A percentile compares a stretch with the other conserved stretches of the same genome.
Evolutionary conservation across 345 rosid species (phyloP).

Genomic region (Sisymbrium irio): DNA sequence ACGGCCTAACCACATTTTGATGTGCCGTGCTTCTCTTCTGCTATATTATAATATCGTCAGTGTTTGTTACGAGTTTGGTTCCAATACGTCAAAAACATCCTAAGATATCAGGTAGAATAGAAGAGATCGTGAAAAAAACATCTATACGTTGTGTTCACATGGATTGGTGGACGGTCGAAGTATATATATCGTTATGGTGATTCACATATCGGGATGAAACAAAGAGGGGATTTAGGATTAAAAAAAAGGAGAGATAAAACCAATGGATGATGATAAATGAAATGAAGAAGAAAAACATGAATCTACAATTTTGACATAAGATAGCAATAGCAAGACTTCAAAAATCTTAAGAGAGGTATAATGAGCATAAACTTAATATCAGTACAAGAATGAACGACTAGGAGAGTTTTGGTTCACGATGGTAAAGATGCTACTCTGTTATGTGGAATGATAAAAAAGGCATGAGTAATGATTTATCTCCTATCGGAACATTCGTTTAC

Average conservation of each 20-base stretch:
- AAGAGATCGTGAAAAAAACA: not conserved
- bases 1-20: constrained; percentile 30
- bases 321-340: not conserved
- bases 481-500: not conserved
- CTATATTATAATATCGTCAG: not conserved
- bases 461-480: not conserved
- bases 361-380: not conserved
- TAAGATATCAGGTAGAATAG: not conserved
- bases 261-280: not conserved
- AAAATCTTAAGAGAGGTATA: not conserved
- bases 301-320: not conserved
- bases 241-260: not conserved
- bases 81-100: not conserved
- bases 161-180: not conserved
- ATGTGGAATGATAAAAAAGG: not conserved
- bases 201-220: constrained; percentile 7
- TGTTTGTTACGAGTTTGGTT: constrained; percentile 20
- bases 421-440: not conserved
- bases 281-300: constrained; percentile 1
- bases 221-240: not conserved
- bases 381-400: not conserved
- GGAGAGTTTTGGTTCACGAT: not conserved
- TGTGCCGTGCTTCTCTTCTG: constrained; percentile 9
- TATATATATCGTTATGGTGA: not conserved
- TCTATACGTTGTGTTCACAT: not conserved